Evolutionary conservation across 2,329 filamentous ascomycete genomes (phyloP).

Genomic region (Botrytis medusae): DNA sequence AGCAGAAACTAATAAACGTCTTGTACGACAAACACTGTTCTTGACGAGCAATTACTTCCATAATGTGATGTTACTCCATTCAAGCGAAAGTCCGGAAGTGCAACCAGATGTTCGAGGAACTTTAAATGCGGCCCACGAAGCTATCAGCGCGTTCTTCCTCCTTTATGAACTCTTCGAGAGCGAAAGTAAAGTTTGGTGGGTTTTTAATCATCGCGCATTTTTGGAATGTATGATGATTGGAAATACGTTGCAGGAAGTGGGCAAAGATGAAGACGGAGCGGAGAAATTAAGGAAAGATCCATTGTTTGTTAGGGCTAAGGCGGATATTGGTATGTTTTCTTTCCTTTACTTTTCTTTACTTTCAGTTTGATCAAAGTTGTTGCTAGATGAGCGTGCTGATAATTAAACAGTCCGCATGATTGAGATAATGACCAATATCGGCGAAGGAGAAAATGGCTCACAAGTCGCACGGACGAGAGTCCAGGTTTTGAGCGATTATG

Average conservation of each 20-base stretch:
- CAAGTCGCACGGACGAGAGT: constrained; percentile 60
- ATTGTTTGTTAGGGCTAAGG: constrained; percentile 58
- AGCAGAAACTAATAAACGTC: constrained; percentile 60
- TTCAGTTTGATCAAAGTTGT: not conserved
- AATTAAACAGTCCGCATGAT: constrained; percentile 56
- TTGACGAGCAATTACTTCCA: constrained; percentile 82
- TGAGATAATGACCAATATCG: constrained; percentile 61
- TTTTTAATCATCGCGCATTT: constrained; percentile 78
- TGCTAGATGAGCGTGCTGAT: not conserved
- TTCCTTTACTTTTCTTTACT: not conserved
- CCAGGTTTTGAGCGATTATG: constrained; percentile 55
- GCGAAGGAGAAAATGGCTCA: constrained; percentile 54
- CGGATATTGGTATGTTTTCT: constrained; percentile 57
- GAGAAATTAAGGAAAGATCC: constrained; percentile 53
- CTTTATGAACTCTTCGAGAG: constrained; percentile 66
- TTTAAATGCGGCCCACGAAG: constrained; percentile 73
- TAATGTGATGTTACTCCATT: constrained; percentile 76
- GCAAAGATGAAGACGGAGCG: constrained; percentile 47
- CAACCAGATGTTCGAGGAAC: constrained; percentile 67
- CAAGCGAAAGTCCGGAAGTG: constrained; percentile 63
- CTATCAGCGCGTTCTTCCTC: constrained; percentile 72
- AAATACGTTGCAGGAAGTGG: constrained; percentile 55
- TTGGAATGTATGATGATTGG: constrained; percentile 72
- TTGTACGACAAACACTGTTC: constrained; percentile 73
- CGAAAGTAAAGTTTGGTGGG: constrained; percentile 81